A percentile compares a stretch with the other conserved stretches of the same genome.
These are phyloP conservation scores for Purpureocillium lavendulum DNA, from an alignment of 2,329 filamentous ascomycete genomes.

Conservation along the genomic window DNA sequence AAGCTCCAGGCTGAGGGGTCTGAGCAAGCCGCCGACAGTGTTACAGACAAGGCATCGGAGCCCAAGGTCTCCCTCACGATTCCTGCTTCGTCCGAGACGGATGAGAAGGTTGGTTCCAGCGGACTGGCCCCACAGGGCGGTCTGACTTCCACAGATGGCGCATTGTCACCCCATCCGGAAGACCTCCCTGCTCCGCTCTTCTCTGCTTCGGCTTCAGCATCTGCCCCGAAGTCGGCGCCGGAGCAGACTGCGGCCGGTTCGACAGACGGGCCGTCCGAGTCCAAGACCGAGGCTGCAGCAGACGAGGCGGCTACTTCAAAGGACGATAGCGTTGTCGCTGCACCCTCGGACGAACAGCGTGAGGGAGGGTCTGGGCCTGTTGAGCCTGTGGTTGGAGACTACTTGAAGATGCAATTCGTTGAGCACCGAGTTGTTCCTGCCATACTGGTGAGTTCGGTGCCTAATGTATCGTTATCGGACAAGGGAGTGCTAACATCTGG, in stretches of 20 bases:
- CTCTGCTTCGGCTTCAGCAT: slow-evolving; percentile 11
- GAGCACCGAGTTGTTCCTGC: slow-evolving; percentile 90
- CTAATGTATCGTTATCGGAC: neutral
- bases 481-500: slow-evolving; percentile 1
- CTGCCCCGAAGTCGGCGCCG: neutral
- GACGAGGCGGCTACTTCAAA: slow-evolving; percentile 3
- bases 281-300: slow-evolving; percentile 1
- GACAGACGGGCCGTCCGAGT: slow-evolving; percentile 4
- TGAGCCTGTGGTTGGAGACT: slow-evolving; percentile 83
- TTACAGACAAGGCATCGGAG: neutral
- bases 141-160: slow-evolving; percentile 9
- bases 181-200: slow-evolving; percentile 60
- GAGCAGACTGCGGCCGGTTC: slow-evolving; percentile 1
- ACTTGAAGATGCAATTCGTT: slow-evolving; percentile 92
- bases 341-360: slow-evolving; percentile 6
- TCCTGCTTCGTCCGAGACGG: slow-evolving; percentile 2
- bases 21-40: too few relatives aligned
- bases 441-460: slow-evolving; percentile 64
- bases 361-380: slow-evolving; percentile 7
- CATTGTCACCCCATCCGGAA: slow-evolving; percentile 49
- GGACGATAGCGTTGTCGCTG: slow-evolving; percentile 1
- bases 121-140: slow-evolving; percentile 7
- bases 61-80: neutral
- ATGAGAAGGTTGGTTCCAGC: slow-evolving; percentile 8
- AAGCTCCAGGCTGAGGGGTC: too few relatives aligned